Base-by-base conservation (phyloP, 192 early-diverging fungal genomes). In the Gamsiella multidivaricata region DNA sequence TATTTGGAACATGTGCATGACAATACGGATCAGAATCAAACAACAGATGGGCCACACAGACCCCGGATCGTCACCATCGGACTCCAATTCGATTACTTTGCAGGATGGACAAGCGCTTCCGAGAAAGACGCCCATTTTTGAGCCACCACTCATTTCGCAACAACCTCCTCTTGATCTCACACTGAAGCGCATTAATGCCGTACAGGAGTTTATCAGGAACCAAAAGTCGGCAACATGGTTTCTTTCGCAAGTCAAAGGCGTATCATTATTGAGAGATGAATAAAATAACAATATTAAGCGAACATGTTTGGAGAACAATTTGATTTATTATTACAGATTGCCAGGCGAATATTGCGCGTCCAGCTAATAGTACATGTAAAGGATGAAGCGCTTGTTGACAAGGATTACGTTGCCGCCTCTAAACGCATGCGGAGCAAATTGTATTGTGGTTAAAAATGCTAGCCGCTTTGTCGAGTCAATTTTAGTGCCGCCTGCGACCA, bases 1-100 rank as follows among this genome's bases (percentile, higher is more conserved):
- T 0, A n/a, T 85, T 4, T 81, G 81, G 76, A 50, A 69, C 1
- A 72, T 82, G 79, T 78, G 74, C 29, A 64, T 0, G 15, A 78
- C 65, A 0, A 39, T 78, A 37, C 53, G 60, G 2, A 25, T 41
- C 5, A 53, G 74, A 20, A 54, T 78, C 20, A 29, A 50, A 18
- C 26, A 6, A 5, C 64, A 76, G 41, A 41, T 52, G 45, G 12
- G 20, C 1, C 20, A 45, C n/a, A 20, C 29, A 37, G 52, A 52
- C 50, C 4, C 9, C 0, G 18, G 49, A 8, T 37, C 41, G n/a
- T 26, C 53, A 46, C 9, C 20, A 18, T 8, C 47, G 8, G 45
- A 12, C 45, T 46, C 11, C 29, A 8, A 28, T 29, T 34, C 12
- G 29, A 61, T 5, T 15, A 3, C 39, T 23, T 0, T 43, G 11